Percentiles rank a stretch among this genome's conserved stretches.
Conservation (phyloP, 805 yeast species). For the Candida rishiriensis region DNA sequence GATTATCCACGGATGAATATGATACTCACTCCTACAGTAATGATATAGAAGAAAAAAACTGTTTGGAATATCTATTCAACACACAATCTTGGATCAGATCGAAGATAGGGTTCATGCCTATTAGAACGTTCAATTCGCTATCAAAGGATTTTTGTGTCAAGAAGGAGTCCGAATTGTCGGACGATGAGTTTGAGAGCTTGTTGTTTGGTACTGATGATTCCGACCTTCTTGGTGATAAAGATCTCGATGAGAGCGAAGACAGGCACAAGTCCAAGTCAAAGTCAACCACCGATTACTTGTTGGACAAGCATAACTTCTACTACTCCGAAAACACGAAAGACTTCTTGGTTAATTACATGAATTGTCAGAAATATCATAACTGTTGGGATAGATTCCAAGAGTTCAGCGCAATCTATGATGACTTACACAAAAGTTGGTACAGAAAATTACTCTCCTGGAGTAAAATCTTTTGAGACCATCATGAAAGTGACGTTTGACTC, state of each 20-base stretch:
- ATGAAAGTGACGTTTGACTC: too few relatives aligned
- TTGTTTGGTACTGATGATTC: constrained; percentile 5
- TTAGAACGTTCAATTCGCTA: constrained; percentile 33
- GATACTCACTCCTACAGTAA: constrained; percentile 33
- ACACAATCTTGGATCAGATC: constrained; percentile 38
- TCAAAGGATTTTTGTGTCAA: constrained; percentile 35
- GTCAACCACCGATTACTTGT: constrained; percentile 13
- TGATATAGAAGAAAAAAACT: constrained; percentile 35
- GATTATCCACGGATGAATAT: constrained; percentile 24
- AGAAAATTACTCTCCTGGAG: constrained; percentile 12
- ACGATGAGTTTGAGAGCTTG: constrained; percentile 18
- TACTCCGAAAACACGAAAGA: constrained; percentile 34
- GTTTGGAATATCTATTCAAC: constrained; percentile 34
- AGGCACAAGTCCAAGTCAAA: constrained; percentile 6
- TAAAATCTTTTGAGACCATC: too few relatives aligned
- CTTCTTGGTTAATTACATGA: constrained; percentile 36
- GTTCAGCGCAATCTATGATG: constrained; percentile 28
- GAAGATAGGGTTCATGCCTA: constrained; percentile 36
- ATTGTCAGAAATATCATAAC: constrained; percentile 33
- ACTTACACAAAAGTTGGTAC: constrained; percentile 31
- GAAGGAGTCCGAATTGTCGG: constrained; percentile 21
- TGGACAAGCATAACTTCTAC: constrained; percentile 26
- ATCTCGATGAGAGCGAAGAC: constrained; percentile 6
- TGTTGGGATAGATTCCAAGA: constrained; percentile 39
- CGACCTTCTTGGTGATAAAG: not conserved